These are phyloP conservation scores for Blastobotrys elegans DNA, from an alignment of 1,139 yeast genomes.

Conservation along the genomic window DNA sequence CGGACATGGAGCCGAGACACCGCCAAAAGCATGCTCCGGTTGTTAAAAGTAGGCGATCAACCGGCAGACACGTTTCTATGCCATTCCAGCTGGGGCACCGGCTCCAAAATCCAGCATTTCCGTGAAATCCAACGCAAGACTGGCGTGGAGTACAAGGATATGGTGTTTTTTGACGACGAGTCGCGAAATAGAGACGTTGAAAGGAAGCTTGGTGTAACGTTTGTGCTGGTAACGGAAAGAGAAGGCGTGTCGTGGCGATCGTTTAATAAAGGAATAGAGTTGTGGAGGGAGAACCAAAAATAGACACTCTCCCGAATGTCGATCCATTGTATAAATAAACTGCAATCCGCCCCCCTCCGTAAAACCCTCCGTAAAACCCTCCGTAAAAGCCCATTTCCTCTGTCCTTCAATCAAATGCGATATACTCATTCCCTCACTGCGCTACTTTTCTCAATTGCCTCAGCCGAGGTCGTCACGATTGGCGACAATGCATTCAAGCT, in stretches of 20 bases:
- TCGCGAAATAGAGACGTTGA: constrained; percentile 60
- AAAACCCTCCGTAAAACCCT: no score
- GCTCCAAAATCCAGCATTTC: constrained; percentile 59
- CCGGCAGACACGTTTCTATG: constrained; percentile 49
- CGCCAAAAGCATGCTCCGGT: constrained; percentile 52
- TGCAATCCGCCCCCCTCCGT: no score
- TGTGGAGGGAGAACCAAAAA: constrained; percentile 17
- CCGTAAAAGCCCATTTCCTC: no score
- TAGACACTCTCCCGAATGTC: background rate
- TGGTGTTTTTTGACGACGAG: constrained; percentile 69
- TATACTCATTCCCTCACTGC: background rate
- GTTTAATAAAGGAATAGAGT: constrained; percentile 35
- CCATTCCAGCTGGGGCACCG: constrained; percentile 61
- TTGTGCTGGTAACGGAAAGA: constrained; percentile 46
- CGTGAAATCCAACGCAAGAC: constrained; percentile 42
- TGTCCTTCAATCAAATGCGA: no score
- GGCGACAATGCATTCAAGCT: background rate
- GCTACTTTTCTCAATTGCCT: background rate
- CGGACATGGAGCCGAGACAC: constrained; percentile 59
- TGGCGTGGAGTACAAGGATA: constrained; percentile 46
- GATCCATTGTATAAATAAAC: background rate
- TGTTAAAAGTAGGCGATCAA: constrained; percentile 44
- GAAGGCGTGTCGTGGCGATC: constrained; percentile 49
- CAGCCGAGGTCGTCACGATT: background rate
- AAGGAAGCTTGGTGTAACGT: constrained; percentile 50